Evolutionary conservation across 257 asterid genomes (phyloP).

Genomic region (Solanum clarkiae): DNA sequence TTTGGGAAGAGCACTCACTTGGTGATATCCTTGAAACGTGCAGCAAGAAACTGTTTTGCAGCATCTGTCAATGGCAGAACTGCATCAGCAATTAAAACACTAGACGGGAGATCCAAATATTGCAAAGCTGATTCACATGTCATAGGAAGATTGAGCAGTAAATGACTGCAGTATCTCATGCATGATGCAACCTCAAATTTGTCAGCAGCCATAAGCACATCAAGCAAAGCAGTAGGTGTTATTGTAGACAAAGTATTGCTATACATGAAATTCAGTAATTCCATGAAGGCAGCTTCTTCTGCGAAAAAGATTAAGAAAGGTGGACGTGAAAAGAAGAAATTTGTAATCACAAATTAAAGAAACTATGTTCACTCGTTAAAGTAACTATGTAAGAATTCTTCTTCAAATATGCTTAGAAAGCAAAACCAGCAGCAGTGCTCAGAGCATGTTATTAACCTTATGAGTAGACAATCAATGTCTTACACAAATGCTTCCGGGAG

Average conservation of each 20-base stretch:
- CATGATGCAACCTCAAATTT: conserved; percentile 9
- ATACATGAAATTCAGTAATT: not conserved
- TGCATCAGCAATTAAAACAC: not conserved
- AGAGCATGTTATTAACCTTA: not conserved
- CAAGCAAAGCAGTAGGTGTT: not conserved
- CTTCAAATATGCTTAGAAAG: not conserved
- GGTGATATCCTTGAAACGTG: conserved; percentile 4
- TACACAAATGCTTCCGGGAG: not conserved
- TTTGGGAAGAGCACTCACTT: not conserved
- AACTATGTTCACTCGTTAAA: not conserved
- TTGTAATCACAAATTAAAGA: not conserved
- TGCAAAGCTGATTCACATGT: conserved; percentile 4
- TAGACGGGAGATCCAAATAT: conserved; percentile 6
- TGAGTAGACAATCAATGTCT: not conserved
- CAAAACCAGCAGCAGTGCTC: not conserved
- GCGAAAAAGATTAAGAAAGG: not conserved
- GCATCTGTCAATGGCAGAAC: conserved; percentile 1
- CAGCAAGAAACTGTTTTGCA: conserved; percentile 7
- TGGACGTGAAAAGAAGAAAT: not conserved
- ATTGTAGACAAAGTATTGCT: not conserved
- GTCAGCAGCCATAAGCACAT: conserved; percentile 7
- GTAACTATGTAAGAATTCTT: not conserved
- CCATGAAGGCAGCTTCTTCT: conserved; percentile 7
- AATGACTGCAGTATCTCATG: conserved; percentile 4
- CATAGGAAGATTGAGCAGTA: conserved; percentile 3